Evolutionary conservation across 805 yeast species (phyloP), one percentile per base, ranked within the genome.

Genomic region (Brettanomyces custersianus): DNA sequence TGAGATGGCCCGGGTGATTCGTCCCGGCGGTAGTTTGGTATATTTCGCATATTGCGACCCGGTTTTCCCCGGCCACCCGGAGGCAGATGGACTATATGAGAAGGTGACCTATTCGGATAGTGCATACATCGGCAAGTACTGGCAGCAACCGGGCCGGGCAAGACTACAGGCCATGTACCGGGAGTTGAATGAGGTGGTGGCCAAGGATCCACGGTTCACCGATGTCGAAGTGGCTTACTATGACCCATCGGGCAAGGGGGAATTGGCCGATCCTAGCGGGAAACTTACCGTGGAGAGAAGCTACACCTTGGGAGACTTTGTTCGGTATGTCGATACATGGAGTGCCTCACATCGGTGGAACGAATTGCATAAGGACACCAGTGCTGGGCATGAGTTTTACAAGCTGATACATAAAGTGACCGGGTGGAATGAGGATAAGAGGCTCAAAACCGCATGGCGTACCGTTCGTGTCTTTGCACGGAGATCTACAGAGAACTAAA

Each of bases 111-210:
- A 72, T 43, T 65, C 62, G 20, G 62, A 60, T 33, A 62, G 69
- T 0, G 49, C 55, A 3, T 60, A 50, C 30, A 52, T 80, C 31
- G 88, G 88, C 0, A 76, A 77, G 0, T 74, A 74, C 51, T 88
- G 96, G 96, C 82, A 84, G 47, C 81, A 80, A 45, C 92, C 94
- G 0, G 96, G 96, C 0, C 63, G 94, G 33, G 36, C 50, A 5
- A 59, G 70, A 11, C 55, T 88, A 23, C 60, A 77, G 35, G 42
- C 59, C 5, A 49, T 66, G 39, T 65, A 70, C 42, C 48, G 43
- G 12, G 70, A 61, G 9, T 62, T 77, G 4, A 55, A 58, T 37
- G 52, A 48, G 4, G 52, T 61, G 24, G 46, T 69, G 4, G 76
- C 80, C 3, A 20, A 36, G 0, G 61, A 55, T 2, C 39, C 48